phyloP scores from a whole-genome alignment of 169 alveolate genomes.

The Plasmodium chabaudi region DNA sequence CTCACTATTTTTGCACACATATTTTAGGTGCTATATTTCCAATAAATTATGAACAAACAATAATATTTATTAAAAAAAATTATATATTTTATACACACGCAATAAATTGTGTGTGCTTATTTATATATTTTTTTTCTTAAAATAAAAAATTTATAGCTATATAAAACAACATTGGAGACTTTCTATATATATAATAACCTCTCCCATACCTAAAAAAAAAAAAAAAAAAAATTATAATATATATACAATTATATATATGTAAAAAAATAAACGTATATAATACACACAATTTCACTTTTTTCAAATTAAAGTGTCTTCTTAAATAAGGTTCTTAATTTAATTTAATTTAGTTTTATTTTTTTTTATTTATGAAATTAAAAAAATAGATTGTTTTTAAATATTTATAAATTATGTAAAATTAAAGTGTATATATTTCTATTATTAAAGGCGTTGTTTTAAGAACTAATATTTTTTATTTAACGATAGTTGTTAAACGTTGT shows the following conservation, averaged over 20 bases:
- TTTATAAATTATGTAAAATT: constrained; percentile 7
- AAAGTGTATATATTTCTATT: constrained; percentile 6
- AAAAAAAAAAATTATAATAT: not conserved
- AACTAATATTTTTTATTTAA: constrained; percentile 2
- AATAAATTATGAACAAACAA: constrained; percentile 15
- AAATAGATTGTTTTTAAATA: constrained; percentile 19
- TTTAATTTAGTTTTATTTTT: constrained; percentile 2
- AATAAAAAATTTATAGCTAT: too few species aligned
- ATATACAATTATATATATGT: not conserved
- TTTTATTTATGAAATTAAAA: constrained; percentile 17
- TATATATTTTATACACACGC: not conserved
- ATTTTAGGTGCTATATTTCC: constrained; percentile 6
- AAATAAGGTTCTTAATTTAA: constrained; percentile 20
- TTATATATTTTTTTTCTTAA: not conserved
- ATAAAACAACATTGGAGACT: too few species aligned
- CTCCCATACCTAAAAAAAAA: not conserved
- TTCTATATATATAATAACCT: too few species aligned
- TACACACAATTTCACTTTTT: constrained; percentile 9
- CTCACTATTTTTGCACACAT: constrained; percentile 46
- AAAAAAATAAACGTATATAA: not conserved
- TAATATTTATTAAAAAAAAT: not conserved
- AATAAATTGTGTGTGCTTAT: not conserved
- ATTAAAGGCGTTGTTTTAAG: constrained; percentile 7
- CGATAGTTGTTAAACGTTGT: not conserved
- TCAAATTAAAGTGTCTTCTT: constrained; percentile 13